These are phyloP conservation scores for Leccinum subtestaceum DNA, from an alignment of 768 basidiomycete genomes.

Conservation along the genomic window DNA sequence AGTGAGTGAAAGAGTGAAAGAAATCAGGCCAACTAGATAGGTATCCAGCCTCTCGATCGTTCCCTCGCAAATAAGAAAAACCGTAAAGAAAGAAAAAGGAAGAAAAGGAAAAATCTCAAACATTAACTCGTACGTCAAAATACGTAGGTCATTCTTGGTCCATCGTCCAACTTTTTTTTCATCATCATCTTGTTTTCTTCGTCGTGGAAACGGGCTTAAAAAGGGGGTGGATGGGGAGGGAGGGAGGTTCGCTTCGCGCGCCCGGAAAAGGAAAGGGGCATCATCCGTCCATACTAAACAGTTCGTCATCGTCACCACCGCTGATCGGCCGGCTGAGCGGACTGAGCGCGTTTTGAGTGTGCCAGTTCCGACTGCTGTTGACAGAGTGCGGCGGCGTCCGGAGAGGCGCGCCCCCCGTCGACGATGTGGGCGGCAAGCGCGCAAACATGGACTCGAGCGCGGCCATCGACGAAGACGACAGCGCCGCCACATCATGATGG, in stretches of 20 bases:
- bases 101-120: neutral
- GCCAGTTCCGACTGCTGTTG: slow-evolving; percentile 33
- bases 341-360: slow-evolving; percentile 43
- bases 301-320: slow-evolving; percentile 54
- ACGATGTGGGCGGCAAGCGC: slow-evolving; percentile 33
- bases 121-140: slow-evolving; percentile 29
- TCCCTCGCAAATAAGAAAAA: slow-evolving; percentile 19
- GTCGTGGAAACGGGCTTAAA: neutral
- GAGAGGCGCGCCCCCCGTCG: slow-evolving; percentile 17
- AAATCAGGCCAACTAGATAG: slow-evolving; percentile 30
- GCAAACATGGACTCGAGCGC: slow-evolving; percentile 43
- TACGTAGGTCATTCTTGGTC: slow-evolving; percentile 20
- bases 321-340: slow-evolving; percentile 62
- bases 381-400: slow-evolving; percentile 28
- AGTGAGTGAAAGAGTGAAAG: neutral
- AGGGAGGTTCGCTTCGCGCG: too few relatives aligned
- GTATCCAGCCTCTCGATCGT: slow-evolving; percentile 30
- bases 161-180: slow-evolving; percentile 12
- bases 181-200: neutral
- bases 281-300: slow-evolving; percentile 69
- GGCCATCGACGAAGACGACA: slow-evolving; percentile 12
- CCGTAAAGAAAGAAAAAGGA: neutral
- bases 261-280: neutral
- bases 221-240: too few relatives aligned
- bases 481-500: slow-evolving; percentile 16